Evolutionary conservation across 495 filamentous ascomycete species (phyloP), one percentile per base, ranked within the genome.

Genomic region (Talaromyces ruber): DNA sequence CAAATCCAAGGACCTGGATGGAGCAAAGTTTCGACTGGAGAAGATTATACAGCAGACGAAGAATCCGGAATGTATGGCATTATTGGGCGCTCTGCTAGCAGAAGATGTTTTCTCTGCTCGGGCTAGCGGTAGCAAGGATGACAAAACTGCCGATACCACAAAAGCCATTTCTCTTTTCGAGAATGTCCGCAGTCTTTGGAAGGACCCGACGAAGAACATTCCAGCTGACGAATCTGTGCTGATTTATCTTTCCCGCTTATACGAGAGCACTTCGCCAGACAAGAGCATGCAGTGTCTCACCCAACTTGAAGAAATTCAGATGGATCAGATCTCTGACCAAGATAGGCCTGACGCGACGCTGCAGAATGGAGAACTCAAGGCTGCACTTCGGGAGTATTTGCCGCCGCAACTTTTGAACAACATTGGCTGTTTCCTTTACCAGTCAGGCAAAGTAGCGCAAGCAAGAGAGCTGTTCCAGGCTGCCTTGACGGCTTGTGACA

Each of bases 351-450:
- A 87, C 34, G 86, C 82, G n/a, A 83, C 87, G 6, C 85, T 88
- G 22, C 79, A 87, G 51, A 81, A 82, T 34, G 80, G 82, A n/a
- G 79, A 82, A 28, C 66, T 83, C 26, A 83, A 82, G 59, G 76
- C 79, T 30, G 76, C 75, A 26, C 77, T 94, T 32, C 85, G 91
- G 34, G 86, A 92, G 69, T 76, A 85, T 62, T 77, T 98, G 0
- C 89, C 92, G 4, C 92, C 95, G 2, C 92, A 97, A 71, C 79
- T 98, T 1, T 84, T 97, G 47, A 98, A 97, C 78, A 98, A 98
- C 68, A 95, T 98, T 71, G 94, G 91, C 3, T 94, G 91, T 71
- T 96, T 98, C 76, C 82, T 95, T 64, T 98, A 89, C 65, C 91
- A 95, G 66, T 79, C 83, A 0, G 95, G 95, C 66, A 92, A 90